Evolutionary conservation across 2,329 filamentous ascomycete genomes (phyloP), one percentile per base, ranked within the genome.

Genomic region (Westerdykella ornata): DNA sequence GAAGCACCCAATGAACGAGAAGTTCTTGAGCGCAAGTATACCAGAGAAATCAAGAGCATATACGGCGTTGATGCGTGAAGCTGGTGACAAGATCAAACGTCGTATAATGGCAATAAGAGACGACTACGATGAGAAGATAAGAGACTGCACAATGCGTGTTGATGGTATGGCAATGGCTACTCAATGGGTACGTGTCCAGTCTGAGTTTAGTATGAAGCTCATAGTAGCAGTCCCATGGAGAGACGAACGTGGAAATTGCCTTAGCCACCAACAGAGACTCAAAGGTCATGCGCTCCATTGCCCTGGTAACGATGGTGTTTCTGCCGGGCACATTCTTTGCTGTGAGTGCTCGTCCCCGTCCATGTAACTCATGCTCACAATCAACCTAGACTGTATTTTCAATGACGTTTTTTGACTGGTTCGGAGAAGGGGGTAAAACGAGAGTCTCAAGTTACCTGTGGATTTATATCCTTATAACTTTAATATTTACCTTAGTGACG

Each of bases 111-210:
- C 42, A 6, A 51, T 56, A 6, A 17, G 35, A 6, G 49, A 46
- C 12, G 53, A 56, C 32, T 53, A 54, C 30, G 48, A 53, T 4
- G 53, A 51, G 9, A 53, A 49, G 39, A 56, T 53, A 13, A 33
- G 48, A 41, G 48, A 51, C 35, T 54, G 48, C 18, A 54, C 42
- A 0, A 54, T 54, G 49, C 51, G 53, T 18, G 31, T 54, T 1
- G 53, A 54, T 33, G 53, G 51, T 2, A 56, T 56, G 49, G 51
- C 53, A 0, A 56, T 56, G 49, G 46, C 53, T 1, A 56, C 51
- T 18, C 51, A 56, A 49, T 56, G 53, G 53, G 49, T 48, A 42
- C 28, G 14, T 26, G 8, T 20, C 17, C 32, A 36, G n/a, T n/a
- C 20, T 7, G 17, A 35, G 17, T 4, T 35, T 22, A 36, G 5